Conservation (phyloP, 2,329 filamentous ascomycete species). For the Pseudogymnoascus verrucosus region DNA sequence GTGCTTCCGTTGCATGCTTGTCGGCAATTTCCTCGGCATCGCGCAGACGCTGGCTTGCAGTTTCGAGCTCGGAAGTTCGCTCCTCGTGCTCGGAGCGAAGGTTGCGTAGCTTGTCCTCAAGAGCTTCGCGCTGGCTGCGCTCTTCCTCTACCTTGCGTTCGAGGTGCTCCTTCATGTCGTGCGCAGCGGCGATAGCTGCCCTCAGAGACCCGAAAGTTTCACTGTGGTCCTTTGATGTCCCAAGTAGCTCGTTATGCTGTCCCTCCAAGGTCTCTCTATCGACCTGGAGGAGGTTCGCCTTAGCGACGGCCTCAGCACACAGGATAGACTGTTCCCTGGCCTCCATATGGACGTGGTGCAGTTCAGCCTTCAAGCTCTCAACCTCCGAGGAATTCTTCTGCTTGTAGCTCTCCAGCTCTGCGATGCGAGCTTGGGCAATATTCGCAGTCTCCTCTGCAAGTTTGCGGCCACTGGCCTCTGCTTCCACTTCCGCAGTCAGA, state of each 20-base stretch:
- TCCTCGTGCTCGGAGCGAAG: conserved; percentile 79
- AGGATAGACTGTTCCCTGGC: conserved; percentile 75
- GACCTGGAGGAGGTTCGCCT: conserved; percentile 67
- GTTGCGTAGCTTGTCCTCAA: conserved; percentile 68
- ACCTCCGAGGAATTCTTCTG: conserved; percentile 78
- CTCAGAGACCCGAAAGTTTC: conserved; percentile 67
- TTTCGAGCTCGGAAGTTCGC: conserved; percentile 67
- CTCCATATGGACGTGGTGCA: conserved; percentile 71
- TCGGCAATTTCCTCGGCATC: conserved; percentile 86
- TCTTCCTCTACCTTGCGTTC: conserved; percentile 82
- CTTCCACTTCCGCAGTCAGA: conserved; percentile 61
- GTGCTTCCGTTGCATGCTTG: conserved; percentile 78
- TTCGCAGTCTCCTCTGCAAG: conserved; percentile 82
- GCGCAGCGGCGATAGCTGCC: conserved; percentile 69
- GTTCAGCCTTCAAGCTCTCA: conserved; percentile 74
- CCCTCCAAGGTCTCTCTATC: conserved; percentile 72
- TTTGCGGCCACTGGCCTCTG: conserved; percentile 72
- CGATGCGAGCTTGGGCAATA: conserved; percentile 73
- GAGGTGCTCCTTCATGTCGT: conserved; percentile 65
- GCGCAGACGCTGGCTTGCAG: conserved; percentile 62
- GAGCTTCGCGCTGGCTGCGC: conserved; percentile 61
- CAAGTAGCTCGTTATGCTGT: conserved; percentile 59
- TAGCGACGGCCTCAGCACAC: conserved; percentile 66
- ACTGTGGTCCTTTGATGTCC: conserved; percentile 61
- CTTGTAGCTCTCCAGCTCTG: conserved; percentile 75